Evolutionary conservation across 1,139 yeast genomes (phyloP), one percentile per base, ranked within the genome.

Genomic region (Debaryomycetaceae sp.): DNA sequence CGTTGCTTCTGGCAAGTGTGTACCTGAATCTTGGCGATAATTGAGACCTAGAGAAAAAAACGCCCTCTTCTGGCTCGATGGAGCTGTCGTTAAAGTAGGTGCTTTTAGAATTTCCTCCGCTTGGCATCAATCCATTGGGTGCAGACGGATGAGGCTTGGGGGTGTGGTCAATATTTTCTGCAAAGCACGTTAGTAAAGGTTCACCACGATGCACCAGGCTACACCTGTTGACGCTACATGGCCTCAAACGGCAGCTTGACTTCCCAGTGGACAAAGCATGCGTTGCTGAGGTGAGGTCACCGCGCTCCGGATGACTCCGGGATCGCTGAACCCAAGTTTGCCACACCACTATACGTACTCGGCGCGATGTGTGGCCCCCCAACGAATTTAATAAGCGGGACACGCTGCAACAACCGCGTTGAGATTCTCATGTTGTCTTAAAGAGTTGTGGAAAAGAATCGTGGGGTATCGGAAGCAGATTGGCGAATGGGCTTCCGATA

Each of bases 1-100:
- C 96, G n/a, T 49, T 42, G 16, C 75, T 83, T 35, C 74, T 75
- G 18, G 84, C 67, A 4, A 67, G 60, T 32, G 65, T 62, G 57
- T 79, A 83, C 58, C 78, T 78, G 63, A 83, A 84, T 53, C 89
- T 73, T 36, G 58, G 42, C 1, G 96, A 85, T 39, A 86, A 71
- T 39, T 79, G 74, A 32, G 75, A 60, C 49, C 91, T 70, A 23
- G 88, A 66, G 35, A 64, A 64, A 42, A 63, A 67, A 51, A 67
- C 75, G 29, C 76, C 79, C 30, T 58, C 64, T 36, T 61, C 59
- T 16, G 61, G 59, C 30, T 67, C 64, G 20, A 65, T 53, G 20
- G 70, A 53, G 33, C 64, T 56, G 18, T 52, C 37, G 48, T 56
- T 58, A 39, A 47, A 44, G 43, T 38, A 50, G 4, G 40, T 18